Percentiles rank a stretch among this genome's conserved stretches.
phyloP scores from a whole-genome alignment of 2,329 filamentous ascomycete species.

The Eutypella sp. region DNA sequence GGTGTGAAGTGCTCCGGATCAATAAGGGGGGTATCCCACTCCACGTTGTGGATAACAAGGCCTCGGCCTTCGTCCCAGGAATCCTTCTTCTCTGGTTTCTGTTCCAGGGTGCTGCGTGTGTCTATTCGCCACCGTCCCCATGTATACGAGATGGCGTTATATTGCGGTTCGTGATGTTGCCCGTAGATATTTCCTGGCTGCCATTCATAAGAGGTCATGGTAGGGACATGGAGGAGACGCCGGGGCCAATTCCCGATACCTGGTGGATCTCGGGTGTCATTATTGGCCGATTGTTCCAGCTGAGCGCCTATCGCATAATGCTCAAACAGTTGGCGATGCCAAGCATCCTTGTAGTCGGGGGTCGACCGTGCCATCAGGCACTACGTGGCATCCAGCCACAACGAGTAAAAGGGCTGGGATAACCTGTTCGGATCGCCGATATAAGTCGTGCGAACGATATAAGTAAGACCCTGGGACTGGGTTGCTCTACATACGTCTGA shows the following conservation, averaged over 20 bases:
- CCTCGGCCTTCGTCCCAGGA: background rate
- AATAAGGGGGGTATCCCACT: background rate
- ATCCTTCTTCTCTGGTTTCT: background rate
- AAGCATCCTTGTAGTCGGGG: background rate
- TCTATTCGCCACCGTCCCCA: background rate
- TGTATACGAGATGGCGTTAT: background rate
- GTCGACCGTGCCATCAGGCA: no score
- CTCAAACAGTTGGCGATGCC: background rate
- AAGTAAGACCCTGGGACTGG: no score
- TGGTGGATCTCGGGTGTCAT: background rate
- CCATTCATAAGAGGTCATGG: background rate
- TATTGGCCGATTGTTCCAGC: background rate
- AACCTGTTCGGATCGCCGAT: no score
- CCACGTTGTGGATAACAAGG: background rate
- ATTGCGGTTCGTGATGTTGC: background rate
- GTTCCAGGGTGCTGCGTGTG: background rate
- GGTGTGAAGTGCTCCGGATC: background rate
- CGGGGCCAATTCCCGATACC: background rate
- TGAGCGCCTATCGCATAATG: background rate
- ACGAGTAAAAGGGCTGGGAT: no score
- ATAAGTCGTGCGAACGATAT: no score
- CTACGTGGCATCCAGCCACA: no score
- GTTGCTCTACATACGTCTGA: no score
- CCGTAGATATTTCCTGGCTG: background rate
- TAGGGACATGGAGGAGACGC: background rate